Evolutionary conservation across 139 green algal species (phyloP), one percentile per base, ranked within the genome.

Genomic region (Chlamydomonas asymmetrica): DNA sequence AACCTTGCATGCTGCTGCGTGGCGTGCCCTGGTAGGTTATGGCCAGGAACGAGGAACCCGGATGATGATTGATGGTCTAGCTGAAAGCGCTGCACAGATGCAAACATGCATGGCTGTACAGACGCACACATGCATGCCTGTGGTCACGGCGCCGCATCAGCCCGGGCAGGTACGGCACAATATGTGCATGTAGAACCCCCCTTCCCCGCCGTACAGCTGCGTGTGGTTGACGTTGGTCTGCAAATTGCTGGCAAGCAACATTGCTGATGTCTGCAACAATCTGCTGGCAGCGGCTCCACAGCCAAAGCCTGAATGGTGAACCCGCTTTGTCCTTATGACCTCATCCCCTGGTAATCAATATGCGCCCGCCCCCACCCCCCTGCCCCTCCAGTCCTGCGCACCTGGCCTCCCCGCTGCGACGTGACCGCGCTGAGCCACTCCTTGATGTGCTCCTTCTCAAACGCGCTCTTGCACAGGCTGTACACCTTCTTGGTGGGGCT

Each of bases 401-500:
- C 22, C 74, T 65, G 35, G 62, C 48, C 45, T 71, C 63, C 9
- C 54, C 52, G 71, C 81, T 64, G 27, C 85, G 71, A n/a, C n/a
- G n/a, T n/a, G 6, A 92, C 78, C 16, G 60, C 34, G 32, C 90
- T 74, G n/a, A 93, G 69, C 59, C 88, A 93, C 31, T 91, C 73
- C 56, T 78, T 74, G 25, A 86, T 22, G 54, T 84, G 71, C 2
- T 29, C n/a, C 22, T 74, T 39, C 73, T 91, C 85, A 74, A 92
- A 92, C 0, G 84, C 86, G 0, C 35, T 38, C 69, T 79, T 79
- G 60, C 32, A 18, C 32, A 78, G 39, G n/a, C 56, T 66, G 67
- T 71, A 87, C 70, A 85, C 87, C 32, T 66, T 65, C 32, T 92
- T 77, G 32, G 64, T 86, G 18, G 92, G 92, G 49, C 87, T 92